phyloP scores from a whole-genome alignment of 768 basidiomycete genomes.

The Cystofilobasidium bisporidii region DNA sequence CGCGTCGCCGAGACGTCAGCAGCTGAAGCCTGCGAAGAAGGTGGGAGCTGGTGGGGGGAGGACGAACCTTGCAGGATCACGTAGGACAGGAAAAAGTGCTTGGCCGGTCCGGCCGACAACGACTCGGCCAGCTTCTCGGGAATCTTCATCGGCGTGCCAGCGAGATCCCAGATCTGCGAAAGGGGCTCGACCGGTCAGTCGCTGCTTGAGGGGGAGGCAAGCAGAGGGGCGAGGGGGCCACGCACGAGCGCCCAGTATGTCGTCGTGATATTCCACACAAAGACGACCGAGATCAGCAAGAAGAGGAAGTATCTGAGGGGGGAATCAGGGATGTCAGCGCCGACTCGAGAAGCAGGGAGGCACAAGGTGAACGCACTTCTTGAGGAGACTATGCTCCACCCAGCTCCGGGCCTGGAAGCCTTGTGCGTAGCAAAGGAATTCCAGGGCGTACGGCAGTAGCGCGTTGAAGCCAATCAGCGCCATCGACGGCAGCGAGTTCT shows the following conservation, averaged over 20 bases:
- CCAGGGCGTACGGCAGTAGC: slow-evolving; percentile 73
- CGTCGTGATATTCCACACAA: slow-evolving; percentile 83
- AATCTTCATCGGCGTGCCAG: slow-evolving; percentile 74
- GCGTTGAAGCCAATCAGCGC: slow-evolving; percentile 87
- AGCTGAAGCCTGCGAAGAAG: too few relatives aligned
- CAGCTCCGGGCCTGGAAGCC: slow-evolving; percentile 82
- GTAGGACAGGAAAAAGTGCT: slow-evolving; percentile 49
- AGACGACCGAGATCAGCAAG: slow-evolving; percentile 81
- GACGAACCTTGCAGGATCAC: slow-evolving; percentile 45
- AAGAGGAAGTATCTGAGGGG: slow-evolving; percentile 76
- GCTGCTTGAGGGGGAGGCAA: too few relatives aligned
- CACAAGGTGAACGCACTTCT: slow-evolving; percentile 54
- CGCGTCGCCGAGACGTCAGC: slow-evolving; percentile 50
- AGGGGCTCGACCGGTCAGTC: too few relatives aligned
- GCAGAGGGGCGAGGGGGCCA: not conserved
- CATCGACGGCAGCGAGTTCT: slow-evolving; percentile 85
- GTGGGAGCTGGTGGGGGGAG: too few relatives aligned
- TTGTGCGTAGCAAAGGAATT: slow-evolving; percentile 81
- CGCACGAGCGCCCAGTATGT: slow-evolving; percentile 56
- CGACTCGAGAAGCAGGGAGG: not conserved
- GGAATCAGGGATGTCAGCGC: not conserved
- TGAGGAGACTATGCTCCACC: slow-evolving; percentile 84
- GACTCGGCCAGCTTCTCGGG: slow-evolving; percentile 84
- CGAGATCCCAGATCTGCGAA: slow-evolving; percentile 62
- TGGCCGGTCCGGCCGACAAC: slow-evolving; percentile 40